Evolutionary conservation across 2,329 filamentous ascomycete species (phyloP).

Genomic region (Colletotrichum sp.): DNA sequence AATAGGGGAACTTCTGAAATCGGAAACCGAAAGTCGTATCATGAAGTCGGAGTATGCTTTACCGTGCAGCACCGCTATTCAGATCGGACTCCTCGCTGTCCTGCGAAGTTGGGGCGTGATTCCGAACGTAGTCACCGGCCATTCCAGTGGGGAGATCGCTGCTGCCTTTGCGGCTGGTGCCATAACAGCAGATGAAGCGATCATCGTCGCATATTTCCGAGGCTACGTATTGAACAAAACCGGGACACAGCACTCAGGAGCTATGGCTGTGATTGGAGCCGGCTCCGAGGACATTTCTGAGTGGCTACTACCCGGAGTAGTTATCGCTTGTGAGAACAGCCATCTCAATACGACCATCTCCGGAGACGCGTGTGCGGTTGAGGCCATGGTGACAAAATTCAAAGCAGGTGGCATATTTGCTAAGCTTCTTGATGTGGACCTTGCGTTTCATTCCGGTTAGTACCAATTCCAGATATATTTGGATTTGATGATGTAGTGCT

Average conservation of each 20-base stretch:
- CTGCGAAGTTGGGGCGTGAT: constrained; percentile 34
- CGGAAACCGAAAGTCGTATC: not conserved
- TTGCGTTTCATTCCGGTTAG: constrained; percentile 43
- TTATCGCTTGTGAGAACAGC: constrained; percentile 34
- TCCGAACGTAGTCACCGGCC: constrained; percentile 41
- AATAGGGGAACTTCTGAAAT: constrained; percentile 17
- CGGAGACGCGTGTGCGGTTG: constrained; percentile 25
- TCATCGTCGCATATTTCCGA: constrained; percentile 39
- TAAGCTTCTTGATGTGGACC: constrained; percentile 37
- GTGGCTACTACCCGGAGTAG: constrained; percentile 28
- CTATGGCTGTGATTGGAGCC: constrained; percentile 45
- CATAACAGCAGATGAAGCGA: constrained; percentile 38
- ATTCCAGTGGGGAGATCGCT: constrained; percentile 49
- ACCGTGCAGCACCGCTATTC: constrained; percentile 36
- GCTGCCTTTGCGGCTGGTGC: constrained; percentile 45
- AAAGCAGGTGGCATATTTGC: constrained; percentile 32
- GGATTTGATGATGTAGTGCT: not conserved
- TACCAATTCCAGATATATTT: not conserved
- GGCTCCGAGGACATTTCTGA: constrained; percentile 28
- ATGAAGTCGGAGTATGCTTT: constrained; percentile 28
- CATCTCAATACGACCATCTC: constrained; percentile 31
- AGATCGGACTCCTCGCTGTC: constrained; percentile 46
- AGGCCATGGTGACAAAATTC: constrained; percentile 27
- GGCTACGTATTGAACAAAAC: constrained; percentile 25
- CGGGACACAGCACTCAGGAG: constrained; percentile 1